A percentile compares a stretch with the other conserved stretches of the same genome.
Evolutionary conservation across 768 basidiomycete species (phyloP).

Genomic region (Calocera viscosa): DNA sequence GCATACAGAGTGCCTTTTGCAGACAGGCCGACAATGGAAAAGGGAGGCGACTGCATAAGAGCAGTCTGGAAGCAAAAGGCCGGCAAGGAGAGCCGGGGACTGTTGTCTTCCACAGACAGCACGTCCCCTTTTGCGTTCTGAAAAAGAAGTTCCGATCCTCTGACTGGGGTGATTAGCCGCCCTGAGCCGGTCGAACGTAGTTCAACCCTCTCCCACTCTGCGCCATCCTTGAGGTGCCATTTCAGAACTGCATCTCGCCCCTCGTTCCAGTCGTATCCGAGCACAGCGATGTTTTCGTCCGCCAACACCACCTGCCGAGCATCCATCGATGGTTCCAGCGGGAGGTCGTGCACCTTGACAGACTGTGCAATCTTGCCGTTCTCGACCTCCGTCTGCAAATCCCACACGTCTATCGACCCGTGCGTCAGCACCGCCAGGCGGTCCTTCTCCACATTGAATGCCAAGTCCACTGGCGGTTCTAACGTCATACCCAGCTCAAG

Average conservation of each 20-base stretch:
- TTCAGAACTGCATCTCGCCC: constrained; percentile 15
- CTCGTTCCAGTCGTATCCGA: constrained; percentile 14
- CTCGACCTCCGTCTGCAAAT: constrained; percentile 36
- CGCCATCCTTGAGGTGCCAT: constrained; percentile 1
- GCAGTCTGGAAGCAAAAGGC: constrained; percentile 17
- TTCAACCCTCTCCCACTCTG: not conserved
- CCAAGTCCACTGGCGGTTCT: constrained; percentile 46
- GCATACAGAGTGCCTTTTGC: constrained; percentile 53
- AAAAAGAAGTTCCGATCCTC: constrained; percentile 51
- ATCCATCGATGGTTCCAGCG: not conserved
- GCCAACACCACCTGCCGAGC: constrained; percentile 14
- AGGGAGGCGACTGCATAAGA: constrained; percentile 1
- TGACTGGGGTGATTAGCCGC: constrained; percentile 20
- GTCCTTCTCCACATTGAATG: constrained; percentile 48
- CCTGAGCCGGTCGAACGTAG: constrained; percentile 15
- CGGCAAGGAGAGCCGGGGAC: constrained; percentile 8
- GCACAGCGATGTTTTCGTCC: constrained; percentile 15
- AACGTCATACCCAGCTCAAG: constrained; percentile 19
- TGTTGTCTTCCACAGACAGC: constrained; percentile 16
- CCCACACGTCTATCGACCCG: constrained; percentile 59
- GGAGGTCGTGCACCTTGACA: constrained; percentile 15
- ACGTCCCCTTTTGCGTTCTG: constrained; percentile 28
- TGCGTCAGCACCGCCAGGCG: constrained; percentile 57
- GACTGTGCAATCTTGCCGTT: constrained; percentile 27
- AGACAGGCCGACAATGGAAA: constrained; percentile 51